A percentile compares a stretch with the other conserved stretches of the same genome.
phyloP scores from a whole-genome alignment of 352 stramenopile genomes.

The Elongisporangium undulatum region DNA sequence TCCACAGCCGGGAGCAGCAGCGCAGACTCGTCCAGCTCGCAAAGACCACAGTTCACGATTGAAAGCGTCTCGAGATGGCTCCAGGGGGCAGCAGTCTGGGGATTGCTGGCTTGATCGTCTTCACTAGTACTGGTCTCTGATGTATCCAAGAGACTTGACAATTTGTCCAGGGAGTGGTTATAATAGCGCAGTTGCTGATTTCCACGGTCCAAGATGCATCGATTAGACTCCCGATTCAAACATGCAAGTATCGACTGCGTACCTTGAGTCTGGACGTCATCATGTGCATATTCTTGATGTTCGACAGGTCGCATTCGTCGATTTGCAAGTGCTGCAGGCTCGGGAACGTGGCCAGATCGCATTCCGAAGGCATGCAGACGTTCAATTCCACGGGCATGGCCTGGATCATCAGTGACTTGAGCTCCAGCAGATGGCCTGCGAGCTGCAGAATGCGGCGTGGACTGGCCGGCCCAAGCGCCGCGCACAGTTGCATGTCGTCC shows the following conservation, averaged over 20 bases:
- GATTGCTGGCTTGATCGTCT: not conserved
- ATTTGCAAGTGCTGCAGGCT: slow-evolving; percentile 11
- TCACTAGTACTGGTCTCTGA: not conserved
- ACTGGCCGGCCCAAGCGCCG: slow-evolving; percentile 6
- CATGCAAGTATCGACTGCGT: not conserved
- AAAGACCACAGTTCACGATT: slow-evolving; percentile 11
- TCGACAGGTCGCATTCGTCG: slow-evolving; percentile 2
- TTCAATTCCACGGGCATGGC: slow-evolving; percentile 1
- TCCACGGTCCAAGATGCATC: not conserved
- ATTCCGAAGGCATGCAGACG: slow-evolving; percentile 4
- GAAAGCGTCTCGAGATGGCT: slow-evolving; percentile 12
- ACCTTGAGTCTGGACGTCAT: slow-evolving; percentile 10
- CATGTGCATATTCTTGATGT: slow-evolving; percentile 5
- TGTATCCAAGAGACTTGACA: slow-evolving; percentile 6
- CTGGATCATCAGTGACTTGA: slow-evolving; percentile 6
- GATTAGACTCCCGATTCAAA: not conserved
- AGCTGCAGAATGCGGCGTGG: slow-evolving; percentile 11
- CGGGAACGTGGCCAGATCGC: slow-evolving; percentile 18
- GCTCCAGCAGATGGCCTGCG: slow-evolving; percentile 12
- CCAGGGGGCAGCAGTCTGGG: slow-evolving; percentile 2
- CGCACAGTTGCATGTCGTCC: slow-evolving; percentile 1
- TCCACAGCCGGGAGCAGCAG: slow-evolving; percentile 10
- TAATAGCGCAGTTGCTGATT: slow-evolving; percentile 11
- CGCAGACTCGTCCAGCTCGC: slow-evolving; percentile 8
- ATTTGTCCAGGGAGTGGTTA: slow-evolving; percentile 1